A percentile compares a stretch with the other conserved stretches of the same genome.
Evolutionary conservation across 2,329 filamentous ascomycete species (phyloP).

Genomic region (Aaosphaeria arxii): DNA sequence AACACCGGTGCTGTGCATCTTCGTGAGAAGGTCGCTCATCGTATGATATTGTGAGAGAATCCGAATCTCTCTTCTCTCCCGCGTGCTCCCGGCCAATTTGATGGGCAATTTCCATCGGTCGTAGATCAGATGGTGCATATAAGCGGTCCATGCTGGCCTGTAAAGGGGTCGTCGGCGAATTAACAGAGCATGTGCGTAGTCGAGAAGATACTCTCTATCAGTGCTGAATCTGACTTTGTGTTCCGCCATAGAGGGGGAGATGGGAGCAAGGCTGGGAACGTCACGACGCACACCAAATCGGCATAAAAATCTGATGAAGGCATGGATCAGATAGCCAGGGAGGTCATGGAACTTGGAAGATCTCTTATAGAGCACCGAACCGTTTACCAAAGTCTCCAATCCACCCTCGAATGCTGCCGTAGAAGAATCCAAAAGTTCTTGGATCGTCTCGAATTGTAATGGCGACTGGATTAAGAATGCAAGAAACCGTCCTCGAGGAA

Average conservation of each 20-base stretch:
- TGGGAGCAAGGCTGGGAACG: neutral
- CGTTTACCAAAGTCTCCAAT: constrained; percentile 19
- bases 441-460: constrained; percentile 15
- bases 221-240: neutral
- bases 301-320: constrained; percentile 31
- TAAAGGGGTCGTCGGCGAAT: constrained; percentile 18
- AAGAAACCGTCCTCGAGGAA: constrained; percentile 51
- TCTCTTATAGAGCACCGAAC: constrained; percentile 2
- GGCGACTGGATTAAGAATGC: constrained; percentile 51
- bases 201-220: constrained; percentile 22
- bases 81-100: constrained; percentile 12
- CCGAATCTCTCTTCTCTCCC: constrained; percentile 2
- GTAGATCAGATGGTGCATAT: constrained; percentile 12
- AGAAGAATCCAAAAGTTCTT: constrained; percentile 17
- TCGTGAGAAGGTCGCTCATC: constrained; percentile 19
- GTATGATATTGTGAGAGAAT: constrained; percentile 17
- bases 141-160: constrained; percentile 28
- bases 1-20: constrained; percentile 26
- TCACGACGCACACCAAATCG: constrained; percentile 22
- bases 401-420: constrained; percentile 15
- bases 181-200: constrained; percentile 29
- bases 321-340: constrained; percentile 22
- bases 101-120: neutral
- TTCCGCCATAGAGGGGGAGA: neutral
- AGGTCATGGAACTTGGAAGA: constrained; percentile 3